phyloP scores from a whole-genome alignment of 306 rosid species.

The Astragalus glycyphyllos region DNA sequence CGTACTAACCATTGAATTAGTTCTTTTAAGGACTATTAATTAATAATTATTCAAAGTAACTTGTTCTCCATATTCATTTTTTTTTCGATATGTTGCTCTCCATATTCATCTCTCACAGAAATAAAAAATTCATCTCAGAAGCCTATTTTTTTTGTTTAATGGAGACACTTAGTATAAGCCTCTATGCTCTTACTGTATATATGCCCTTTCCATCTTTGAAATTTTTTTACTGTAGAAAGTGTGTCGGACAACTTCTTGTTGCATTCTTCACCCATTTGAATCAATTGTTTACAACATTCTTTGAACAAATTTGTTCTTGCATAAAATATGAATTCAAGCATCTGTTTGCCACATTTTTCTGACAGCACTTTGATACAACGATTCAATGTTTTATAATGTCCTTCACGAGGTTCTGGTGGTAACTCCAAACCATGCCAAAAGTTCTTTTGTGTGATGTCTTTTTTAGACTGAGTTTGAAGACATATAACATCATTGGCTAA shows the following conservation, averaged over 20 bases:
- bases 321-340: conserved; percentile 4
- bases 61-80: too few species aligned
- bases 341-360: background rate
- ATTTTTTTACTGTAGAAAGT: background rate
- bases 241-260: too few species aligned
- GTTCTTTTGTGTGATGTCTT: background rate
- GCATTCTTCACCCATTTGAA: background rate
- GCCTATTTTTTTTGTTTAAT: background rate
- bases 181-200: background rate
- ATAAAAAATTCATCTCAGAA: too few species aligned
- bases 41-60: too few species aligned
- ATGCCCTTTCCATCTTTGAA: background rate
- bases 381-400: background rate
- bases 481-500: too few species aligned
- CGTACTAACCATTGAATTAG: too few species aligned
- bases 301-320: background rate
- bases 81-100: too few species aligned
- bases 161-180: background rate
- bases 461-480: too few species aligned
- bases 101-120: too few species aligned
- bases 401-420: conserved; percentile 33
- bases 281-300: background rate
- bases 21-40: too few species aligned
- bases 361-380: background rate
- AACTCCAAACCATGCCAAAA: conserved; percentile 17